Conservation (phyloP, 2,329 filamentous ascomycete genomes). For the Sclerotinia borealis region DNA sequence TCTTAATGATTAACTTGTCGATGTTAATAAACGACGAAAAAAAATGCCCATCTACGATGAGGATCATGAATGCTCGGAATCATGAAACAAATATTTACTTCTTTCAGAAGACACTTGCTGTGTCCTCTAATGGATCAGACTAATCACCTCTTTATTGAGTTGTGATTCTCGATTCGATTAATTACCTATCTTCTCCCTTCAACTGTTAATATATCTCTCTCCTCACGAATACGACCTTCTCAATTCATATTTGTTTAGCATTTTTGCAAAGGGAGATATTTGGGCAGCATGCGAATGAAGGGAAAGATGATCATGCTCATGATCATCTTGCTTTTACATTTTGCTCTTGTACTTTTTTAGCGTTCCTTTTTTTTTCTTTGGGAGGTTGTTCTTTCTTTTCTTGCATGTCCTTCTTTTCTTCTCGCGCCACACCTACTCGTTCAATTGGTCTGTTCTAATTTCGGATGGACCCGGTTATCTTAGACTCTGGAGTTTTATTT, state of each 20-base stretch:
- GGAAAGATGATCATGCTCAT: neutral
- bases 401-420: constrained; percentile 3
- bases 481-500: constrained; percentile 5
- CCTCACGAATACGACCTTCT: neutral
- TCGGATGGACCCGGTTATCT: neutral
- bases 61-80: neutral
- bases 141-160: neutral
- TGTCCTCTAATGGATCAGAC: neutral
- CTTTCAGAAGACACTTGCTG: neutral
- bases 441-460: constrained; percentile 3
- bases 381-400: neutral
- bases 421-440: neutral
- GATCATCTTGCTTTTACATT: constrained; percentile 1
- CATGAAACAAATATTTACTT: neutral
- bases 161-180: neutral
- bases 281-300: constrained; percentile 9
- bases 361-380: constrained; percentile 3
- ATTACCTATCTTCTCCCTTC: neutral
- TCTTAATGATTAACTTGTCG: neutral
- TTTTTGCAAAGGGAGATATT: constrained; percentile 6
- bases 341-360: constrained; percentile 10
- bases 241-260: constrained; percentile 9
- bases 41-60: neutral
- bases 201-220: neutral
- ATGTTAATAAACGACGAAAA: neutral